Base-by-base conservation (phyloP, 305 asterid genomes). In the Fraxinus velutina region DNA sequence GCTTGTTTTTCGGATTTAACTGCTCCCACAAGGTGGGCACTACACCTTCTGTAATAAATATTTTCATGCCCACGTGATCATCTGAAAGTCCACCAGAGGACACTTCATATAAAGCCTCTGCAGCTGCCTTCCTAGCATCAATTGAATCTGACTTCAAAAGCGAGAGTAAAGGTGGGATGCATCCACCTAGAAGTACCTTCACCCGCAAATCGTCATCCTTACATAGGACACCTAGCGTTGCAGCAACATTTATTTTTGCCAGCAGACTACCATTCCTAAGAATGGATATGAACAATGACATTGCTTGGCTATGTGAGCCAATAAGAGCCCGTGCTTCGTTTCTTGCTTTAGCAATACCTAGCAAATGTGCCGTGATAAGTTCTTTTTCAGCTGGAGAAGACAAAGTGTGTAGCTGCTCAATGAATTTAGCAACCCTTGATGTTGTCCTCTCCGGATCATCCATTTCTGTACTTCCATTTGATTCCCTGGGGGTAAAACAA, bases 161-260 rank as follows among this genome's bases (percentile, higher is more conserved):
- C 15, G 93, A 85, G 78, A 95, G 93, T 66, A 95, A 86, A 37
- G 97, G 97, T n/a, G 98, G 99, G 82, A 93, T 86, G 86, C 97
- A 93, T 80, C 98, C 98, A 77, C 99, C 98, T 36, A 95, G 88
- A 83, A 95, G 94, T 76, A 95, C 98, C 85, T 92, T 95, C 79
- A 92, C 81, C 84, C 98, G 85, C 83, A 95, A 88, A 81, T 95
- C 99, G 29, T 90, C 92, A 80, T 92, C 95, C 84, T 86, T 93
- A 68, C 97, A 91, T 78, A 95, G 86, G 80, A 89, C 92, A 83
- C 90, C 85, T 80, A 95, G 85, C 10, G 91, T 91, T 29, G 90
- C 85, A 77, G 98, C 97, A 72, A 91, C 94, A 76, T 93, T 93
- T 75, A 86, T 70, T 86, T 91, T 93, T 78, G 97, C 97, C 84